Evolutionary conservation across 2,329 filamentous ascomycete genomes (phyloP).

Genomic region (Neocucurbitaria cava): DNA sequence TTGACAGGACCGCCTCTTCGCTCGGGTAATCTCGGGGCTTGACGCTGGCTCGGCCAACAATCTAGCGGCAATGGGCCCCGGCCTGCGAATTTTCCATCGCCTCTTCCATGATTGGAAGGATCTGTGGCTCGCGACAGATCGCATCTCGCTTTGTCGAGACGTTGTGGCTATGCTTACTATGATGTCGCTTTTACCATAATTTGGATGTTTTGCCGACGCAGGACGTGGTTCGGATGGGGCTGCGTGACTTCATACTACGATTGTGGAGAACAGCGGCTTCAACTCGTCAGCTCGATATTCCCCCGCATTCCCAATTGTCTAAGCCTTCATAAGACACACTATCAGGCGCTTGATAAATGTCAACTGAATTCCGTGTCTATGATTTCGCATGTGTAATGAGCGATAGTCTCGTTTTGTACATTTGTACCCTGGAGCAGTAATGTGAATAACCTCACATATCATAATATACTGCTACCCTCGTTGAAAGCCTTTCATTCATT

Average conservation of each 20-base stretch:
- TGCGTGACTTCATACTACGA: not conserved
- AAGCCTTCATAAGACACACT: no score
- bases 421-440: no score
- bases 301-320: no score
- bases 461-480: no score
- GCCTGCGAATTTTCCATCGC: slow-evolving; percentile 26
- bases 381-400: no score
- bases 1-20: slow-evolving; percentile 16
- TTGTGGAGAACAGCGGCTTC: not conserved
- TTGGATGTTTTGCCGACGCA: not conserved
- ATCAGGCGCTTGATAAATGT: no score
- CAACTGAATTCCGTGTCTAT: no score
- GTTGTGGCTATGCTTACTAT: slow-evolving; percentile 4
- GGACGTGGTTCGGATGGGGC: not conserved
- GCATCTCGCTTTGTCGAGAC: slow-evolving; percentile 15
- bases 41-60: slow-evolving; percentile 22
- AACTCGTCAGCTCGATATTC: no score
- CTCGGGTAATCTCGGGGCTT: slow-evolving; percentile 27
- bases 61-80: slow-evolving; percentile 17
- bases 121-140: slow-evolving; percentile 17
- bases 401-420: no score
- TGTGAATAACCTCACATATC: no score
- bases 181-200: not conserved
- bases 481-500: no score
- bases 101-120: slow-evolving; percentile 18